phyloP scores from a whole-genome alignment of 176 grass and related monocot genomes.

The barley (Hordeum vulgare) region DNA sequence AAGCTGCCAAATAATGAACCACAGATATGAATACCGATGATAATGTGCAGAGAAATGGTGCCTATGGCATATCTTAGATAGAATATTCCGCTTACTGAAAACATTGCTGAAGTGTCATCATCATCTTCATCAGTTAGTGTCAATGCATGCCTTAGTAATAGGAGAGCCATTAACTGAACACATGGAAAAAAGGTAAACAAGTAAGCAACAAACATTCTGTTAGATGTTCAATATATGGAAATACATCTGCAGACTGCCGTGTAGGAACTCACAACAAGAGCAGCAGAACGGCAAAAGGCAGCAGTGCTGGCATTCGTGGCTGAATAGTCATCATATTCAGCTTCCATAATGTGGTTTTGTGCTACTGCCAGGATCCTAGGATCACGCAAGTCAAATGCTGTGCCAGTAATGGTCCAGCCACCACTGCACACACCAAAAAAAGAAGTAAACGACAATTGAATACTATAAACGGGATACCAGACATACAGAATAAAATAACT shows the following conservation, averaged over 20 bases:
- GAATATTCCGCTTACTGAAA: constrained; percentile 62
- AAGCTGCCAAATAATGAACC: constrained; percentile 41
- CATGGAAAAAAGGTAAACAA: constrained; percentile 1
- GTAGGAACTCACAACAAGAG: constrained; percentile 66
- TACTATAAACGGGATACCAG: not conserved
- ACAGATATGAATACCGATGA: constrained; percentile 11
- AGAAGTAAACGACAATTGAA: not conserved
- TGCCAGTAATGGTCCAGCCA: constrained; percentile 63
- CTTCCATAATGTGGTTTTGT: constrained; percentile 73
- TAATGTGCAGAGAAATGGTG: not conserved
- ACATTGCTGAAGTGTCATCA: constrained; percentile 69
- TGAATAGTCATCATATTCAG: constrained; percentile 92
- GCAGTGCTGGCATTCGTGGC: constrained; percentile 56
- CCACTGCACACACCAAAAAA: constrained; percentile 39
- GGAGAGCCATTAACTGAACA: constrained; percentile 77
- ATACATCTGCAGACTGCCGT: not conserved
- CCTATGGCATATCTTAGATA: constrained; percentile 1
- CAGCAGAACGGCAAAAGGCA: constrained; percentile 79
- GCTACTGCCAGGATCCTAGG: constrained; percentile 68
- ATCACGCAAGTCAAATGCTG: constrained; percentile 53
- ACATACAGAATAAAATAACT: not conserved
- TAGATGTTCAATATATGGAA: constrained; percentile 16
- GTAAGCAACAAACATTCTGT: constrained; percentile 27
- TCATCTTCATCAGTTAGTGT: constrained; percentile 84
- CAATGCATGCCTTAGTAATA: constrained; percentile 83